phyloP scores from a whole-genome alignment of 495 filamentous ascomycete species.

The Penicillium egyptiacum region DNA sequence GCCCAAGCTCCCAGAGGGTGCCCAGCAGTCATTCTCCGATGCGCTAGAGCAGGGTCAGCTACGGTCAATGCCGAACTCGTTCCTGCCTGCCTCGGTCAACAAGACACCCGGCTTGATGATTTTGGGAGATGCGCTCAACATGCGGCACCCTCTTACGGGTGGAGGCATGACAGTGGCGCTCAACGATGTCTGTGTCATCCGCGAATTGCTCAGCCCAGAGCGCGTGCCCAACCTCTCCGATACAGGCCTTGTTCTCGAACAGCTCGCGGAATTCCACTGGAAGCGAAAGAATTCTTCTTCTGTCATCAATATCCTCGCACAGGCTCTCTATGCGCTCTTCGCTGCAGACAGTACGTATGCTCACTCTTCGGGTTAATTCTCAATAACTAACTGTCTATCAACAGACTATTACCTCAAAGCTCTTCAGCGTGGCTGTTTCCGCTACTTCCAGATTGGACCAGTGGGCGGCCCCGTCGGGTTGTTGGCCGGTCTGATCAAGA shows the following conservation, averaged over 20 bases:
- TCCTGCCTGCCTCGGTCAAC: constrained; percentile 73
- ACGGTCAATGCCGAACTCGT: constrained; percentile 90
- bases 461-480: constrained; percentile 77
- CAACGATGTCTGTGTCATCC: constrained; percentile 79
- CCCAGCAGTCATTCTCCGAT: constrained; percentile 69
- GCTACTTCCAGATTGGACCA: constrained; percentile 81
- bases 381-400: constrained; percentile 6
- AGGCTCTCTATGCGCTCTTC: constrained; percentile 87
- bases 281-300: constrained; percentile 73
- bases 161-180: constrained; percentile 96
- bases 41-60: constrained; percentile 74
- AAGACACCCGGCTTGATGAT: constrained; percentile 74
- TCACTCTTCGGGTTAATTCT: neutral
- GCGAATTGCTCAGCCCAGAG: constrained; percentile 65
- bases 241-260: constrained; percentile 58
- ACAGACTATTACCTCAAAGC: constrained; percentile 69
- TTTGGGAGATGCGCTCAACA: constrained; percentile 91
- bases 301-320: constrained; percentile 94
- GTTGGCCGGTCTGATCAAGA: constrained; percentile 77
- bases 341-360: constrained; percentile 67
- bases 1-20: constrained; percentile 68
- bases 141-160: constrained; percentile 92
- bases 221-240: constrained; percentile 68
- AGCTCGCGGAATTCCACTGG: constrained; percentile 85
- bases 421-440: constrained; percentile 89